A percentile compares a stretch with the other conserved stretches of the same genome.
Conservation (phyloP, 148 eudicot species). For the Cornus kousa region DNA sequence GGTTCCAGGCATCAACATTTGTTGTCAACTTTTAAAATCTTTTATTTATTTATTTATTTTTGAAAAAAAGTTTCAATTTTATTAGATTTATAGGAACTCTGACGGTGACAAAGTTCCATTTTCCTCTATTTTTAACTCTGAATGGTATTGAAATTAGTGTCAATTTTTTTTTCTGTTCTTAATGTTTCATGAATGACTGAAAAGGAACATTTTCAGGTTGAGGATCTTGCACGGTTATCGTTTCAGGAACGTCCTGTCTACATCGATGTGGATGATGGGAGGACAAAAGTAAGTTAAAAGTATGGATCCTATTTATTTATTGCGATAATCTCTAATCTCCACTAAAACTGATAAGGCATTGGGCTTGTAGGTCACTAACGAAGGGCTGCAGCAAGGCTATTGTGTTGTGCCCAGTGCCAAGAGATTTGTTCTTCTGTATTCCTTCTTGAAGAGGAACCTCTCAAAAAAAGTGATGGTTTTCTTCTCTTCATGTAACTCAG, state of each 20-base stretch:
- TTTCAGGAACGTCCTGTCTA: constrained; percentile 70
- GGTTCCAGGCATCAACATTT: background rate
- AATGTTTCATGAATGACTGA: background rate
- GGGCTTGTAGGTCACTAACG: constrained; percentile 78
- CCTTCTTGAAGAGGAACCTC: constrained; percentile 71
- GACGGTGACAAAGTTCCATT: background rate
- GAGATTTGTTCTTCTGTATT: constrained; percentile 78
- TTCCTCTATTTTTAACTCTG: background rate
- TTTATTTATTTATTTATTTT: background rate
- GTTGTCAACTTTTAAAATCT: background rate
- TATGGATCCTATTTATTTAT: background rate
- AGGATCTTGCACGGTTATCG: constrained; percentile 90
- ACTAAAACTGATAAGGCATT: constrained; percentile 3
- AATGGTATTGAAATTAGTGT: background rate
- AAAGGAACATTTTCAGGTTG: constrained; percentile 48
- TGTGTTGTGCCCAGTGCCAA: constrained; percentile 79
- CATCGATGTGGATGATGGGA: constrained; percentile 85
- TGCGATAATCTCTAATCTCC: background rate
- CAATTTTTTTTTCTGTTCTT: background rate
- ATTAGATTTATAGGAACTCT: background rate
- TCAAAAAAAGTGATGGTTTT: constrained; percentile 94
- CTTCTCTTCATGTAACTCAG: constrained; percentile 95
- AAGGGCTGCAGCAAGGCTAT: constrained; percentile 93
- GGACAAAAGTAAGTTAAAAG: constrained; percentile 54
- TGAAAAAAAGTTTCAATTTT: too few relatives aligned